These are phyloP conservation scores for Thalassia testudinum DNA, from an alignment of 116 monocot genomes.

Conservation along the genomic window DNA sequence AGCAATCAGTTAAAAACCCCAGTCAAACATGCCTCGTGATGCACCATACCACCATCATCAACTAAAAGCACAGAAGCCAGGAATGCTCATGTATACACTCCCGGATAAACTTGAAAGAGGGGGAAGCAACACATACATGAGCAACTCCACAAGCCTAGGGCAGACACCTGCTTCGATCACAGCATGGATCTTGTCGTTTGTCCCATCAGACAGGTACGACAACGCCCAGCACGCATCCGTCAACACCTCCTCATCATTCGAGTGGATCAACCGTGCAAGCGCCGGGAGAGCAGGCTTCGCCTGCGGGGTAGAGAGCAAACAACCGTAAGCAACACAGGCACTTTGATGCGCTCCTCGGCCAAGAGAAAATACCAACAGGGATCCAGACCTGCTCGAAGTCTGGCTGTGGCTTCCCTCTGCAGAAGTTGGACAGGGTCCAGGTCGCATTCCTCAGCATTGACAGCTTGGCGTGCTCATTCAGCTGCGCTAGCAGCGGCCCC, in stretches of 20 bases:
- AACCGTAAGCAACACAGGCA: too few species aligned
- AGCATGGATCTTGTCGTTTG: conserved; percentile 73
- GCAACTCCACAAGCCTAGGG: conserved; percentile 63
- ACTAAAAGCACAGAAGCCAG: too few species aligned
- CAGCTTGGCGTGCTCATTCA: conserved; percentile 58
- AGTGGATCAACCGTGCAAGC: conserved; percentile 49
- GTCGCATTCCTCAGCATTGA: conserved; percentile 72
- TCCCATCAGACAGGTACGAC: conserved; percentile 70
- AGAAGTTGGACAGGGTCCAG: conserved; percentile 76
- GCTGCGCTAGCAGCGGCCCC: conserved; percentile 37
- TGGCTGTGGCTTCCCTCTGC: conserved; percentile 70
- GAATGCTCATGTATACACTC: too few species aligned
- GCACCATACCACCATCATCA: too few species aligned
- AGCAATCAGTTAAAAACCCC: neutral
- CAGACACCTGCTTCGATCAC: conserved; percentile 63
- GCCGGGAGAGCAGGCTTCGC: conserved; percentile 55
- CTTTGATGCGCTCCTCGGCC: too few species aligned
- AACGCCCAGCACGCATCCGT: conserved; percentile 73
- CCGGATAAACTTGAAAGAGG: too few species aligned
- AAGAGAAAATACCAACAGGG: neutral
- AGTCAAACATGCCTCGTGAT: too few species aligned
- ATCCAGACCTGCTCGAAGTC: conserved; percentile 43
- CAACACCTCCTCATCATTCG: conserved; percentile 74
- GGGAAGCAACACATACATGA: conserved; percentile 26
- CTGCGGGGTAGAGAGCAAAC: conserved; percentile 6